Percentiles rank a stretch among this genome's conserved stretches.
Evolutionary conservation across 148 eudicot species (phyloP).

Genomic region (Tetragonia tetragonoides): DNA sequence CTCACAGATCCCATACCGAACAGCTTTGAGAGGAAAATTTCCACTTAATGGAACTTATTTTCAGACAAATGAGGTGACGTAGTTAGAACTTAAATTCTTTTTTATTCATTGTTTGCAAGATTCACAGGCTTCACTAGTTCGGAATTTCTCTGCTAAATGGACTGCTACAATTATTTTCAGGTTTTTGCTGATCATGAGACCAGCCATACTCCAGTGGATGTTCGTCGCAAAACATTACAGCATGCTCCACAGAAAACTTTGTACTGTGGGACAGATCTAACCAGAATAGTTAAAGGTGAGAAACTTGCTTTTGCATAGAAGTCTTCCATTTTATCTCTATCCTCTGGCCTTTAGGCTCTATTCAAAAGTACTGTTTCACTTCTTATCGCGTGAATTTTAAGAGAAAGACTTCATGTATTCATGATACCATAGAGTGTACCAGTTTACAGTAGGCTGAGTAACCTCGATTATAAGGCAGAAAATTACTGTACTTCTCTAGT

Average conservation of each 20-base stretch:
- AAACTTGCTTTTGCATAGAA: background rate
- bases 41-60: conserved; percentile 56
- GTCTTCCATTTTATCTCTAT: no score
- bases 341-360: no score
- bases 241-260: conserved; percentile 7
- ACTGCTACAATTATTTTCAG: background rate
- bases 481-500: background rate
- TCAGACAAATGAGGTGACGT: conserved; percentile 48
- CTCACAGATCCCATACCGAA: conserved; percentile 41
- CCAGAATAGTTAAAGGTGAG: conserved; percentile 18
- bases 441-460: background rate
- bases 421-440: background rate
- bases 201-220: conserved; percentile 22
- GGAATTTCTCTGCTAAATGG: no score
- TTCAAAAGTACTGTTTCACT: no score
- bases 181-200: conserved; percentile 30
- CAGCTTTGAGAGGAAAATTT: conserved; percentile 48
- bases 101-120: background rate
- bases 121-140: no score
- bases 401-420: background rate
- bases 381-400: background rate
- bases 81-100: background rate
- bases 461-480: background rate
- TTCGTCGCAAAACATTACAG: conserved; percentile 18
- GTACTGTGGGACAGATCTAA: conserved; percentile 23